Evolutionary conservation across 345 rosid genomes (phyloP).

Genomic region (Orychophragmus violaceus): DNA sequence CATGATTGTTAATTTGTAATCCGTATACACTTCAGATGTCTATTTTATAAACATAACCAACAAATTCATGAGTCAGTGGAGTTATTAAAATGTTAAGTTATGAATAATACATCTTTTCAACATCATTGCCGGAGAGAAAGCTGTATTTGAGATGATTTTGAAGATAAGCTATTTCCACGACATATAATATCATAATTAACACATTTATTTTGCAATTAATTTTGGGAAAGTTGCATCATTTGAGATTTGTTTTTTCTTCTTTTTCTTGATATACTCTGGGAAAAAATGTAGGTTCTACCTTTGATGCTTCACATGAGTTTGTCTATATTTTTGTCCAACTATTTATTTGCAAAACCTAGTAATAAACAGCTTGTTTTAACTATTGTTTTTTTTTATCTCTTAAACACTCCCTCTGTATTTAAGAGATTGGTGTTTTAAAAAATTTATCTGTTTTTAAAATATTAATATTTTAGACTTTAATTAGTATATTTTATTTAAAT

Average conservation of each 20-base stretch:
- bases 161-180: slow-evolving; percentile 17
- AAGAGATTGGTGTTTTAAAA: too few relatives aligned
- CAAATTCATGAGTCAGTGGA: not conserved
- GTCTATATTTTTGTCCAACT: not conserved
- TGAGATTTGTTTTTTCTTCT: not conserved
- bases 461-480: too few relatives aligned
- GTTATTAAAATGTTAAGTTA: not conserved
- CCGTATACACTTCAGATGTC: not conserved
- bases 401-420: too few relatives aligned
- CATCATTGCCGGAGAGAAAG: not conserved
- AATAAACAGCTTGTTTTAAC: not conserved
- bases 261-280: slow-evolving; percentile 15
- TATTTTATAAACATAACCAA: not conserved
- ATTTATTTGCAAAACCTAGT: not conserved
- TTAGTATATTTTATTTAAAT: too few relatives aligned
- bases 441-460: too few relatives aligned
- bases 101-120: not conserved
- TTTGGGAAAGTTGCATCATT: slow-evolving; percentile 17
- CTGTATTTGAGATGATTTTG: not conserved
- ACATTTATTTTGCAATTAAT: slow-evolving; percentile 11
- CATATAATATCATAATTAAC: slow-evolving; percentile 7
- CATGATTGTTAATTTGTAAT: not conserved
- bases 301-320: slow-evolving; percentile 22
- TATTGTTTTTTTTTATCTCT: not conserved
- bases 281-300: slow-evolving; percentile 10